Conservation (phyloP, 768 basidiomycete species). For the Lentinula boryana region DNA sequence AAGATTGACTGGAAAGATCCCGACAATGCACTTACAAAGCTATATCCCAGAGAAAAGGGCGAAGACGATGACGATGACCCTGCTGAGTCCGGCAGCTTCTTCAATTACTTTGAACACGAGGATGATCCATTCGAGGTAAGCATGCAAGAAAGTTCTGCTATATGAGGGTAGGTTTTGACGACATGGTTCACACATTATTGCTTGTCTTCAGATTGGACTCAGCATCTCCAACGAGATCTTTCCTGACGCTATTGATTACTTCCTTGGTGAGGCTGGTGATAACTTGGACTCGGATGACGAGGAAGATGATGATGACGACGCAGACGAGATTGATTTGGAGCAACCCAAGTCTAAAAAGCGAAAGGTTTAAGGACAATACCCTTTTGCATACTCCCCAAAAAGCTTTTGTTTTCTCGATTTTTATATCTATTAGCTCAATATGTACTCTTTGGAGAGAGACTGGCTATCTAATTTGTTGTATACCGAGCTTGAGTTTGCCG, state of each 20-base stretch:
- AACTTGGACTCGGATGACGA: constrained; percentile 64
- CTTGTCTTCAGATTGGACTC: constrained; percentile 52
- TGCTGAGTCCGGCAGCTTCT: constrained; percentile 76
- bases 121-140: constrained; percentile 66
- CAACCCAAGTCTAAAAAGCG: constrained; percentile 75
- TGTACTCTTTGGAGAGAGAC: neutral
- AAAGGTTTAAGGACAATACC: constrained; percentile 32
- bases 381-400: neutral
- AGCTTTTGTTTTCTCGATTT: neutral
- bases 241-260: constrained; percentile 76
- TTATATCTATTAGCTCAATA: neutral
- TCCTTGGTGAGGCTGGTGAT: constrained; percentile 61
- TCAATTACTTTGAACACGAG: constrained; percentile 76
- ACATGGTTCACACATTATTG: neutral
- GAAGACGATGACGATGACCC: constrained; percentile 58
- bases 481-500: neutral
- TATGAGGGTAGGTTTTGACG: neutral
- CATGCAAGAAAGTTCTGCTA: neutral
- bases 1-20: constrained; percentile 82
- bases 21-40: constrained; percentile 68
- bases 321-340: constrained; percentile 84
- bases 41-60: constrained; percentile 61
- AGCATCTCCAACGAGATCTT: constrained; percentile 74
- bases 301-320: constrained; percentile 63
- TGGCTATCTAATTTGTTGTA: neutral